Percentiles rank a stretch among this genome's conserved stretches.
phyloP scores from a whole-genome alignment of 2,329 filamentous ascomycete species.

The Penicillium olsonii region DNA sequence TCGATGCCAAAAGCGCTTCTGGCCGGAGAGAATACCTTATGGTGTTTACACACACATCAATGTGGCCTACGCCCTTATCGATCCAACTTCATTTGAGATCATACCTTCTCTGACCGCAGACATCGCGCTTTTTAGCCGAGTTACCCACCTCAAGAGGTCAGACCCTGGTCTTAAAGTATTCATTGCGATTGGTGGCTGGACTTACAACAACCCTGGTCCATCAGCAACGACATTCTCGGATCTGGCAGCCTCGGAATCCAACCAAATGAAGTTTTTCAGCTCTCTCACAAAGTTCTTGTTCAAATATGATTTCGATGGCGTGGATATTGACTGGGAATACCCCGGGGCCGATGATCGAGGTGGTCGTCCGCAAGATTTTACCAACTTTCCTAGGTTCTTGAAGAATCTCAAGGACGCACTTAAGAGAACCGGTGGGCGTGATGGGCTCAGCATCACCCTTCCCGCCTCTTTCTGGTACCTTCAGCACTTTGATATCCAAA shows the following conservation, averaged over 20 bases:
- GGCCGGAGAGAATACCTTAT: background rate
- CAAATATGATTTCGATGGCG: constrained; percentile 4
- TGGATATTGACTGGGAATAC: constrained; percentile 10
- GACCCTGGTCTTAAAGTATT: constrained; percentile 4
- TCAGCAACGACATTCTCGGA: constrained; percentile 1
- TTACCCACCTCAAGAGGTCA: background rate
- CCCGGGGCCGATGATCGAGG: background rate
- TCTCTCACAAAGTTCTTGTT: constrained; percentile 2
- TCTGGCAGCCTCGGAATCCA: background rate
- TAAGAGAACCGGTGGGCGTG: too few relatives aligned
- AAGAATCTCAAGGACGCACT: too few relatives aligned
- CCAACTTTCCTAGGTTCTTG: too few relatives aligned
- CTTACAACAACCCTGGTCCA: constrained; percentile 11
- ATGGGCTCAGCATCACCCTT: too few relatives aligned
- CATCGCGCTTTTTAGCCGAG: too few relatives aligned
- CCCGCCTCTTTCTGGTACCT: too few relatives aligned
- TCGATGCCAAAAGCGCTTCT: background rate
- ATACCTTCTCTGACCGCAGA: background rate
- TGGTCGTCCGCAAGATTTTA: too few relatives aligned
- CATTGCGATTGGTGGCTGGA: constrained; percentile 14
- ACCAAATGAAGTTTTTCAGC: constrained; percentile 2
- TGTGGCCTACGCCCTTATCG: too few relatives aligned
- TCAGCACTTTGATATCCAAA: too few relatives aligned
- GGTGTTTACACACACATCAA: too few relatives aligned
- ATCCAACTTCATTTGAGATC: too few relatives aligned